Percentiles rank a stretch among this genome's conserved stretches.
Conservation (phyloP, 305 asterid genomes). For the Ilex paraguariensis region DNA sequence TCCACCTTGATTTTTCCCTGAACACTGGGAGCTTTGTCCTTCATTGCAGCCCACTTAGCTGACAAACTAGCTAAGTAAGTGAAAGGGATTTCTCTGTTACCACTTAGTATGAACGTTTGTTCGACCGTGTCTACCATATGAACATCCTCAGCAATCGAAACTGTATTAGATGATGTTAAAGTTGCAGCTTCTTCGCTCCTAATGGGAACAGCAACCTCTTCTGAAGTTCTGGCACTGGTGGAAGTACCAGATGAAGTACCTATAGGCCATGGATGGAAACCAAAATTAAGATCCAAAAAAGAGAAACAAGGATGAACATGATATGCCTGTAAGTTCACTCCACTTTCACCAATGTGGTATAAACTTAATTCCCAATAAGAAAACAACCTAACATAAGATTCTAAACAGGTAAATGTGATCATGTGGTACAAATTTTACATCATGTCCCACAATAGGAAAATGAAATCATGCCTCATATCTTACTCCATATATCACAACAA, state of each 20-base stretch:
- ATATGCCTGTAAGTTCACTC: too few relatives aligned
- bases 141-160: slow-evolving; percentile 40
- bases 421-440: too few relatives aligned
- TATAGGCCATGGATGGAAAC: slow-evolving; percentile 18
- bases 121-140: slow-evolving; percentile 38
- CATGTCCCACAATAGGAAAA: too few relatives aligned
- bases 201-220: not conserved
- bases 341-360: too few relatives aligned
- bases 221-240: slow-evolving; percentile 9
- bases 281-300: not conserved
- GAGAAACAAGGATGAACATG: too few relatives aligned
- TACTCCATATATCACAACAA: too few relatives aligned
- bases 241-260: slow-evolving; percentile 29
- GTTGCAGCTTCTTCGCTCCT: not conserved
- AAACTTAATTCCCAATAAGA: not conserved
- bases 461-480: too few relatives aligned
- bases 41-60: slow-evolving; percentile 42
- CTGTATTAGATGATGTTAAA: slow-evolving; percentile 20
- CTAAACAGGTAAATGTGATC: slow-evolving; percentile 8
- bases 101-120: slow-evolving; percentile 34
- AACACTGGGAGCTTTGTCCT: slow-evolving; percentile 34
- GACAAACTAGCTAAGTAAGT: slow-evolving; percentile 82
- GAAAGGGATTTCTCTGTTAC: slow-evolving; percentile 65
- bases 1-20: slow-evolving; percentile 84
- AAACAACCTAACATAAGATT: slow-evolving; percentile 8